These are phyloP conservation scores for Gracilariopsis chorda DNA, from an alignment of 23 red algal species.

Conservation along the genomic window DNA sequence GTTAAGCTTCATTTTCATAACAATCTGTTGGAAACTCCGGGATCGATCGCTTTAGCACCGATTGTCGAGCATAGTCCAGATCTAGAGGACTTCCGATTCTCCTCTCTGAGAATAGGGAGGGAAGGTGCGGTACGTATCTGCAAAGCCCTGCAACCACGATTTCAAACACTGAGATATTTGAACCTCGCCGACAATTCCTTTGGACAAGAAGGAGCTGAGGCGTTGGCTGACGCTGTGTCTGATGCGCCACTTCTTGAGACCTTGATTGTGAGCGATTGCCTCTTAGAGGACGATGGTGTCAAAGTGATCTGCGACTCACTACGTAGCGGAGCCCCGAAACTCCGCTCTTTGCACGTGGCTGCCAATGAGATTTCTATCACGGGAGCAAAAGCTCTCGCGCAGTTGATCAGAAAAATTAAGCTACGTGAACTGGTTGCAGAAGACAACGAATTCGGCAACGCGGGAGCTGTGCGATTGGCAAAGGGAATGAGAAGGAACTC, in stretches of 20 bases:
- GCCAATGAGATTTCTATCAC: constrained; percentile 75
- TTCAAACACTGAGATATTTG: constrained; percentile 45
- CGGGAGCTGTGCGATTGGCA: constrained; percentile 64
- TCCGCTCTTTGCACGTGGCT: constrained; percentile 73
- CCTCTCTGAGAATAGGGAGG: constrained; percentile 60
- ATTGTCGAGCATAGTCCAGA: constrained; percentile 67
- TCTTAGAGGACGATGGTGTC: constrained; percentile 71
- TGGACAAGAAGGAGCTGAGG: constrained; percentile 60
- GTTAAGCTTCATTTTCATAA: constrained; percentile 85
- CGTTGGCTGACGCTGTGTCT: constrained; percentile 55
- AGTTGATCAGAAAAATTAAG: constrained; percentile 12
- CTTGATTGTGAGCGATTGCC: constrained; percentile 66
- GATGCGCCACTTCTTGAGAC: constrained; percentile 49
- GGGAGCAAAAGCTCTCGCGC: constrained; percentile 38
- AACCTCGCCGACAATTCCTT: constrained; percentile 91
- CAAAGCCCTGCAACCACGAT: constrained; percentile 38
- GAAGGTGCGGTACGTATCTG: constrained; percentile 56
- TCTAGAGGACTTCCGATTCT: constrained; percentile 77
- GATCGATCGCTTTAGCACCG: constrained; percentile 72
- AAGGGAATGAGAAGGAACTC: constrained; percentile 20
- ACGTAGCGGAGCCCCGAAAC: constrained; percentile 18
- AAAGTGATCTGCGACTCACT: constrained; percentile 43
- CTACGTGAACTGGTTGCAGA: constrained; percentile 56
- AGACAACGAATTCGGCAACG: constrained; percentile 85
- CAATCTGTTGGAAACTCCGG: constrained; percentile 83